Percentiles rank a stretch among this genome's conserved stretches.
phyloP scores from a whole-genome alignment of 1,284 basidiomycete genomes.

The Pyrrhoderma noxium region DNA sequence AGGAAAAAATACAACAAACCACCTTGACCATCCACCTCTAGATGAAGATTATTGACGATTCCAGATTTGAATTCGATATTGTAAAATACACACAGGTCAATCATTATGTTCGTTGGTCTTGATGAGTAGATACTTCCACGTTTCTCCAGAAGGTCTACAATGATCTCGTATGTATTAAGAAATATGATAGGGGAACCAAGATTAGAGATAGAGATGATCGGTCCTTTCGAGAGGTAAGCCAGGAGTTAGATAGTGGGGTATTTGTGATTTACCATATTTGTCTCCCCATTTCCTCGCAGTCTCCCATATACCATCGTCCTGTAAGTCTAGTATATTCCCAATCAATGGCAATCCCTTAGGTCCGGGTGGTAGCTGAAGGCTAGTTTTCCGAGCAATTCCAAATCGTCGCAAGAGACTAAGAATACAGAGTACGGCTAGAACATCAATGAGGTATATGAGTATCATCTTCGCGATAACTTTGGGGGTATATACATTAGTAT shows the following conservation, averaged over 20 bases:
- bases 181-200: conserved; percentile 8
- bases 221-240: too few species aligned
- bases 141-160: conserved; percentile 13
- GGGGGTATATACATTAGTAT: too few species aligned
- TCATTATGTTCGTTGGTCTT: conserved; percentile 6
- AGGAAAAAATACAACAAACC: conserved; percentile 6
- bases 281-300: conserved; percentile 36
- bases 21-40: neutral
- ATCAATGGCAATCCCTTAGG: conserved; percentile 30
- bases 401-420: too few species aligned
- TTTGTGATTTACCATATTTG: conserved; percentile 30
- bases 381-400: too few species aligned
- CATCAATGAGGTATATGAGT: too few species aligned
- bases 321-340: conserved; percentile 39
- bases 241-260: neutral
- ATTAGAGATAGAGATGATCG: conserved; percentile 3
- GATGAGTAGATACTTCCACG: conserved; percentile 10
- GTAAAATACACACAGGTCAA: conserved; percentile 2
- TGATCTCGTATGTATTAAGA: conserved; percentile 11
- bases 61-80: neutral
- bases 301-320: conserved; percentile 33
- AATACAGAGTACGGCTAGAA: too few species aligned
- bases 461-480: too few species aligned
- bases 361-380: neutral
- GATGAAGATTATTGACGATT: neutral